Evolutionary conservation across 441 rosid genomes (phyloP), one percentile per base, ranked within the genome.

Genomic region (Bruguiera hainesii): DNA sequence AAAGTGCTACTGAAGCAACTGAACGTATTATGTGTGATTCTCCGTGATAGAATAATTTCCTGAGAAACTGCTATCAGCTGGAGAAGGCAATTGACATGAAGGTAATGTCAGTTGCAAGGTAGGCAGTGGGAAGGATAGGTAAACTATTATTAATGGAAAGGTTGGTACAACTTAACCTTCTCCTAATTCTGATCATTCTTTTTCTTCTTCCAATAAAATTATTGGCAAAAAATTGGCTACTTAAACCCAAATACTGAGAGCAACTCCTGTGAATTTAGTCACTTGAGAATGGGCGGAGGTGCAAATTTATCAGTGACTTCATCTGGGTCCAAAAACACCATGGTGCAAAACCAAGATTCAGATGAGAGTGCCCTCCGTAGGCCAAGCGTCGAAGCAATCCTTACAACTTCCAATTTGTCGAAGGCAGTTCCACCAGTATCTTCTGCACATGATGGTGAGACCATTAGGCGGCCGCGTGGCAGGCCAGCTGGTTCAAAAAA

Each of bases 401-500:
- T 79, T 5, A 29, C 71, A 72, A 70, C 84, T 64, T 70, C 85
- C 26, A 87, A 73, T 66, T 65, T 84, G 26, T 80, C 90, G 0
- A 87, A 83, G 84, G 77, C 78, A 23, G 85, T 84, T 67, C 79
- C 78, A 28, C 90, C 85, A 1, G 70, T 84, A 80, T 84, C 94
- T 73, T 82, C 92, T 35, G 78, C 84, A 4, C 78, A 78, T 1
- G 89, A 83, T n/a, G 83, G 85, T 21, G 88, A 82, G 71, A 75
- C 81, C 39, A 73, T 78, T 59, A 80, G 95, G 77, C 79, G 98
- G 51, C 97, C 93, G 49, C 87, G 97, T 29, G 98, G 98, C 23
- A 85, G 98, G 31, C 98, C 98, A 0, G 86, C 93, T 1, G 98
- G 98, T n/a, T 93, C 98, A 1, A 93, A 93, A 73, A 93, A 90